Evolutionary conservation across 2,329 filamentous ascomycete genomes (phyloP), one percentile per base, ranked within the genome.

Genomic region (Aspergillus brunneoviolaceus): DNA sequence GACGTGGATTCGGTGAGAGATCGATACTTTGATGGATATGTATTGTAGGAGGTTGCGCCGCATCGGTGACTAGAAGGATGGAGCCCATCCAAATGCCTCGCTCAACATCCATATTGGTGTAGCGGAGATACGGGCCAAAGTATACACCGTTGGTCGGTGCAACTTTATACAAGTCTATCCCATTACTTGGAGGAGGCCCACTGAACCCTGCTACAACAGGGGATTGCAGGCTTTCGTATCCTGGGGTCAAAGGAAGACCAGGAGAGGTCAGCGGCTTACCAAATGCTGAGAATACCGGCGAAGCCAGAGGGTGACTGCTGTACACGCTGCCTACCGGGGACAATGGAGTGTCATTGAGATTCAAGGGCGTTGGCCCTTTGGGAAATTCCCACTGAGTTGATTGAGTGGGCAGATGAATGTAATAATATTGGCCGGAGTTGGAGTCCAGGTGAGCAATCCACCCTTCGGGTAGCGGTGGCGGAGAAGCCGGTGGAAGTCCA

Each of bases 351-450:
- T 90, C 85, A 61, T 96, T 92, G 64, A 96, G 85, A 63, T 91
- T 90, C 57, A 97, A 82, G 1, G 94, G 94, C 25, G 92, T 96
- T 0, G 93, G 93, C 0, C 94, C 94, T 77, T 97, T 98, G 29
- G 95, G 95, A 67, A 98, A 98, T 71, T 99, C 95, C 95, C 95
- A 99, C 73, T 99, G 95, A 0, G 95, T 99, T 2, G 93, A 92
- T 73, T 98, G 95, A 0, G 91, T 93, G 1, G 93, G 90, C 31
- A 99, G 83, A 74, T 99, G 95, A 61, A 99, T 99, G 72, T 99
- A 99, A 76, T 99, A 99, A 77, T 98, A 99, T 72, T 98, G 94
- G 1, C 95, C 95, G 2, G 94, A 98, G 72, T 90, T 96, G 66
- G 92, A 90, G 73, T 99, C 95, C 4, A 98, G 83, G 74, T 98